Evolutionary conservation across 2,329 filamentous ascomycete species (phyloP).

Genomic region (Curvularia lunata): DNA sequence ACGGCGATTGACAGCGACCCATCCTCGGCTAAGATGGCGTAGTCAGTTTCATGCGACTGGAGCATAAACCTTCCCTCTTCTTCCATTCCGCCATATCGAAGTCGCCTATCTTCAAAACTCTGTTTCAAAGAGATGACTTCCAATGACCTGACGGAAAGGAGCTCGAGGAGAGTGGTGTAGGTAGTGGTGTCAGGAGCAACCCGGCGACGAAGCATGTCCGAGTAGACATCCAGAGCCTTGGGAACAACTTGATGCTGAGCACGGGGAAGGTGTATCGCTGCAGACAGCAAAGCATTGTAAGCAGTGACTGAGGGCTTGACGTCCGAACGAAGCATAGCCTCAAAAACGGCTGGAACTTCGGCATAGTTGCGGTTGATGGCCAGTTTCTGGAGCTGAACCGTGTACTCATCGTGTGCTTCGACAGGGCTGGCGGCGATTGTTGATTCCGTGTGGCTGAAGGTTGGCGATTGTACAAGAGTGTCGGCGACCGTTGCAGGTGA

Average conservation of each 20-base stretch:
- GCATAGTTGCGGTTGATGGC: conserved; percentile 75
- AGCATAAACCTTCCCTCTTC: conserved; percentile 87
- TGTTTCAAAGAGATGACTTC: conserved; percentile 77
- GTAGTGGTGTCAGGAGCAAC: conserved; percentile 83
- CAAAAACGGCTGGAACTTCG: conserved; percentile 89
- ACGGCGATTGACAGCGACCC: conserved; percentile 85
- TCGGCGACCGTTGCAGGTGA: conserved; percentile 43
- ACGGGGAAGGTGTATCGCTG: conserved; percentile 80
- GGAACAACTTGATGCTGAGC: conserved; percentile 84
- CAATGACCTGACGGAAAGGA: conserved; percentile 80
- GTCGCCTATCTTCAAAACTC: conserved; percentile 78
- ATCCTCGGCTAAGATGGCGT: conserved; percentile 84
- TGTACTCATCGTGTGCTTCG: conserved; percentile 72
- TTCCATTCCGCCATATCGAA: conserved; percentile 84
- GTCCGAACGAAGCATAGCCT: conserved; percentile 83
- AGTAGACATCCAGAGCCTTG: conserved; percentile 92
- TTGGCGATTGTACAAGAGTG: conserved; percentile 35
- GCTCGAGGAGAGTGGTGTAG: conserved; percentile 83
- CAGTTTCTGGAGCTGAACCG: conserved; percentile 78
- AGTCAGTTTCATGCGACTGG: conserved; percentile 83
- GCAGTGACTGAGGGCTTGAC: conserved; percentile 80
- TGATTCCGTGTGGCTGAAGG: conserved; percentile 40
- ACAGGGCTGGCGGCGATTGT: conserved; percentile 66
- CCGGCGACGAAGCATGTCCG: conserved; percentile 89
- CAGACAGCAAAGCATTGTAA: conserved; percentile 90